Evolutionary conservation across 2,329 filamentous ascomycete genomes (phyloP), one percentile per base, ranked within the genome.

Genomic region (Fusarium irregulare): DNA sequence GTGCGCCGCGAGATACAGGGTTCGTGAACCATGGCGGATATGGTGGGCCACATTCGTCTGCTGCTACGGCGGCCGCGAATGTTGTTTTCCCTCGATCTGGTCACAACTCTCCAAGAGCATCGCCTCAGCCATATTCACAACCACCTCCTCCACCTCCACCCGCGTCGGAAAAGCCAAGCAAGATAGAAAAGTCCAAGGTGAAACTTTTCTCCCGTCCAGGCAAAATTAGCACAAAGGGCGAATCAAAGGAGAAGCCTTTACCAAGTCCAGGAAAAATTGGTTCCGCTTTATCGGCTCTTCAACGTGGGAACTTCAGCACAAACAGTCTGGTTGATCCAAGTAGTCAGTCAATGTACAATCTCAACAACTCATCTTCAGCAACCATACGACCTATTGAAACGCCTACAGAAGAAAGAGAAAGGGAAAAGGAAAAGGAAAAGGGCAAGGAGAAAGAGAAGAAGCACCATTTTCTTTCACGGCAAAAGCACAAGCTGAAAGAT

Each of bases 181-280:
- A 88, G 73, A 83, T 87, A 28, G 90, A 93, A 73, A 92, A 93
- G 65, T 89, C 89, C 66, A 94, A 93, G 80, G 91, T 93, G 78
- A 95, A 95, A 82, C 84, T 95, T 28, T 94, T 94, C 77, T 93
- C 91, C 9, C 87, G 92, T 53, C 92, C 92, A 1, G 91, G 91
- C 75, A 93, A 91, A 80, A 92, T 93, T 73, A 87, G 88, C 53
- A 88, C 89, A 60, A 93, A 92, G 77, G 86, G 88, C 37, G 91
- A 93, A 12, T 71, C 84, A 9, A 91, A 89, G 74, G 85, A 90
- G 20, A 90, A 91, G 70, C 86, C 90, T 3, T 78, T 93, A 25
- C 91, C 92, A 2, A 94, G 92, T 67, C 92, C 92, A 3, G 88
- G 89, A 70, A 92, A 91, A 80, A 88, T 92, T 66, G 87, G 87